A percentile compares a stretch with the other conserved stretches of the same genome.
These are phyloP conservation scores for Wallacemonas sp. DNA, from an alignment of 208 protist species.

Conservation along the genomic window DNA sequence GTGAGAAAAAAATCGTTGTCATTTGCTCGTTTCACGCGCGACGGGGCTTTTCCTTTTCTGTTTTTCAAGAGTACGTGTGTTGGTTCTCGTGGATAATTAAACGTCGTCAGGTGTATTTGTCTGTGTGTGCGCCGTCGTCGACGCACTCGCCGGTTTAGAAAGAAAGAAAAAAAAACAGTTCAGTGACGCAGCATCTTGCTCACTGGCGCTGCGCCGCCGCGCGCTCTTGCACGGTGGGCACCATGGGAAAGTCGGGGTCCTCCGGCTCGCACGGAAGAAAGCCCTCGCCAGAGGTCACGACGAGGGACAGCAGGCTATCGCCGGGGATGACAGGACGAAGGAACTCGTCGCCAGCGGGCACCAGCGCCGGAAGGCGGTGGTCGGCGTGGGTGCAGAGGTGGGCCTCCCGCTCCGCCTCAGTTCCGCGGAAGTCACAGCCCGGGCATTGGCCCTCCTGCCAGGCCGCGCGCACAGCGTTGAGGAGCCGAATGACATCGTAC, in stretches of 20 bases:
- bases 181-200: too few species aligned
- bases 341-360: slow-evolving; percentile 44
- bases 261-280: slow-evolving; percentile 41
- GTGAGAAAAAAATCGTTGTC: too few species aligned
- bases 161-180: too few species aligned
- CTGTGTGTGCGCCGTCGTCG: too few species aligned
- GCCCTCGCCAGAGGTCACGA: slow-evolving; percentile 53
- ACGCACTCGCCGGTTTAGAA: too few species aligned
- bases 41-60: too few species aligned
- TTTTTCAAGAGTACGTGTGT: too few species aligned
- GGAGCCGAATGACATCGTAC: slow-evolving; percentile 80
- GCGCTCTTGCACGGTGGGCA: slow-evolving; percentile 55
- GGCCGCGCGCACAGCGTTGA: slow-evolving; percentile 64
- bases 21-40: too few species aligned
- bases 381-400: slow-evolving; percentile 37
- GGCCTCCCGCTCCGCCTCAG: slow-evolving; percentile 32
- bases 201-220: slow-evolving; percentile 9
- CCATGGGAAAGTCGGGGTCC: slow-evolving; percentile 83
- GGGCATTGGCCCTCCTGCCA: slow-evolving; percentile 12
- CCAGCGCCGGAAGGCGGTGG: slow-evolving; percentile 49
- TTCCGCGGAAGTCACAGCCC: background rate
- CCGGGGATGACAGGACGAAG: slow-evolving; percentile 64
- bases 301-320: slow-evolving; percentile 75
- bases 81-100: too few species aligned
- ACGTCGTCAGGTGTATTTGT: too few species aligned